Conservation (phyloP, 306 rosid genomes). For the Lotus japonicus region DNA sequence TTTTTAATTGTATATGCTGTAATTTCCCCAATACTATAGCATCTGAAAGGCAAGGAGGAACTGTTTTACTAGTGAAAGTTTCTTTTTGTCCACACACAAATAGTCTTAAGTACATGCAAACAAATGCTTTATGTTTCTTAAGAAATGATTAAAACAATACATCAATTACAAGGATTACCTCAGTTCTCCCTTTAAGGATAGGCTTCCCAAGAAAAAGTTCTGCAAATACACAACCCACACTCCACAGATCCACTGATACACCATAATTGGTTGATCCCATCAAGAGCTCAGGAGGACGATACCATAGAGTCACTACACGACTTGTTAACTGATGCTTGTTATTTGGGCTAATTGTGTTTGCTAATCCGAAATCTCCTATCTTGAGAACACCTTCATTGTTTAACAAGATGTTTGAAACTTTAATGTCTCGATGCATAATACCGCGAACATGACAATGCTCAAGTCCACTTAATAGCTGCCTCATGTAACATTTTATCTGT, state of each 20-base stretch:
- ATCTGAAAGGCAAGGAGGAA: background rate
- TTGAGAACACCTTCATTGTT: constrained; percentile 83
- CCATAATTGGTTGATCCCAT: constrained; percentile 90
- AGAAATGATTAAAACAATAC: background rate
- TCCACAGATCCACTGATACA: constrained; percentile 91
- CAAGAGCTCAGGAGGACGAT: constrained; percentile 96
- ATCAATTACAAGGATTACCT: constrained; percentile 42
- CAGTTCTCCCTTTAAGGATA: constrained; percentile 92
- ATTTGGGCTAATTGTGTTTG: constrained; percentile 53
- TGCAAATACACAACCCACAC: constrained; percentile 93
- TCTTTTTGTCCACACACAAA: background rate
- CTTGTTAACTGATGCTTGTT: constrained; percentile 69
- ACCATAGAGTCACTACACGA: constrained; percentile 94
- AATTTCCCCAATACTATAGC: background rate
- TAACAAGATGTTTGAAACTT: constrained; percentile 83
- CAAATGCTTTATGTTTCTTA: background rate
- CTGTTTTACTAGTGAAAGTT: background rate
- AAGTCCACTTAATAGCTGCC: constrained; percentile 86
- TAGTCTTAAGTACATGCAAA: background rate
- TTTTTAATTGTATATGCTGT: background rate
- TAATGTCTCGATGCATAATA: constrained; percentile 88
- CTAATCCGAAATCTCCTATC: constrained; percentile 94
- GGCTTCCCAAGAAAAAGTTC: constrained; percentile 79
- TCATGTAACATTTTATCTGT: constrained; percentile 89
- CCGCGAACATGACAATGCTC: constrained; percentile 96